phyloP scores from a whole-genome alignment of 768 basidiomycete species.

The Kwoniella sp. region DNA sequence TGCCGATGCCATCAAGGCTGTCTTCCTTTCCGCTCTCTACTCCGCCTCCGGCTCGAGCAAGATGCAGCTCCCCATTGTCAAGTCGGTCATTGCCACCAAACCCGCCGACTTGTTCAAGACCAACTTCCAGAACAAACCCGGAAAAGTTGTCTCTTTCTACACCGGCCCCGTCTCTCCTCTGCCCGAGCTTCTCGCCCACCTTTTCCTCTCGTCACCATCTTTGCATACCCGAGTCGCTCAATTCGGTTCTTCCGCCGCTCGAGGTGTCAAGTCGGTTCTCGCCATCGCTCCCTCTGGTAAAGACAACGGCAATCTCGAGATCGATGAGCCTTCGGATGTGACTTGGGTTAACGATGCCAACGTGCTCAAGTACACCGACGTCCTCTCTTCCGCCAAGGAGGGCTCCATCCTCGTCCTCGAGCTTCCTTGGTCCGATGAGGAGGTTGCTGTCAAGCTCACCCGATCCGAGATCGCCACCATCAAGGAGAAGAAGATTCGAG shows the following conservation, averaged over 20 bases:
- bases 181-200: constrained; percentile 59
- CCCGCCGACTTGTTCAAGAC: constrained; percentile 17
- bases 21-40: constrained; percentile 48
- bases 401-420: constrained; percentile 71
- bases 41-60: constrained; percentile 43
- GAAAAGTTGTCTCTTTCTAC: constrained; percentile 66
- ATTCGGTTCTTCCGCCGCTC: constrained; percentile 53
- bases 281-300: constrained; percentile 53
- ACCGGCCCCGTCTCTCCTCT: constrained; percentile 64
- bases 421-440: constrained; percentile 74
- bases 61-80: constrained; percentile 41
- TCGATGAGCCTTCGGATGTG: constrained; percentile 64
- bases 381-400: constrained; percentile 68
- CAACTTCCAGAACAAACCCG: constrained; percentile 20
- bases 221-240: constrained; percentile 56
- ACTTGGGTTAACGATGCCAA: constrained; percentile 74
- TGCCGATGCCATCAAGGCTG: constrained; percentile 44
- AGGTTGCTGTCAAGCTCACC: constrained; percentile 71
- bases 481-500: constrained; percentile 60
- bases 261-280: constrained; percentile 56
- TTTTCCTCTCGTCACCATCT: constrained; percentile 58
- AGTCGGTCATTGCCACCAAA: constrained; percentile 32
- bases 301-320: constrained; percentile 50
- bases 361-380: constrained; percentile 75
- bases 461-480: constrained; percentile 61